Evolutionary conservation across 148 eudicot genomes (phyloP).

Genomic region (Pharnaceum exiguum): DNA sequence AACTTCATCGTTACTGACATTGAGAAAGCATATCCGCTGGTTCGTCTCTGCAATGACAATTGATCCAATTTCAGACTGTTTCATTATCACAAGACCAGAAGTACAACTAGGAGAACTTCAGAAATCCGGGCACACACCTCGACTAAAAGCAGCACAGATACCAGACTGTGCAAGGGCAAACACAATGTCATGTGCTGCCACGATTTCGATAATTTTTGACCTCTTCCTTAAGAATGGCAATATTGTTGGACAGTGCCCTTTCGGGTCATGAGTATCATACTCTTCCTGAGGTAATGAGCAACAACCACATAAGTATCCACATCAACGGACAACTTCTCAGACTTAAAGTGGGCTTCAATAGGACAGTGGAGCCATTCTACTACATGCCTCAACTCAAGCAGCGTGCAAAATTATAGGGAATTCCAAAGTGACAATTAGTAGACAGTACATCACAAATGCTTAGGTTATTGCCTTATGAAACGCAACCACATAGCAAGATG

Average conservation of each 20-base stretch:
- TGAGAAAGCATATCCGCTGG: constrained; percentile 88
- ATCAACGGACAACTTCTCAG: neutral
- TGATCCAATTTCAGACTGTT: neutral
- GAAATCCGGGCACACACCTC: constrained; percentile 41
- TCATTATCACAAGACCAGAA: neutral
- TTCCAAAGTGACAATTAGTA: too few species aligned
- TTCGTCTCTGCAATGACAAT: constrained; percentile 73
- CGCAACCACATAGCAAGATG: too few species aligned
- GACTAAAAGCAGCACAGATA: constrained; percentile 92
- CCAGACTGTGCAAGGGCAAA: constrained; percentile 98
- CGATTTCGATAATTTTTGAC: constrained; percentile 86
- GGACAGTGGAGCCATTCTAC: neutral
- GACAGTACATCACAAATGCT: too few species aligned
- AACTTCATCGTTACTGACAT: constrained; percentile 85
- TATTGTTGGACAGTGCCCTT: constrained; percentile 66
- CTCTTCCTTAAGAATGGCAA: constrained; percentile 79
- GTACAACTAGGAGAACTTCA: neutral
- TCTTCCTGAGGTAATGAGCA: constrained; percentile 61
- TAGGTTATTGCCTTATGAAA: too few species aligned
- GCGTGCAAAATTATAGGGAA: too few species aligned
- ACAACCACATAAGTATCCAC: neutral
- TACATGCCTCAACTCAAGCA: too few species aligned
- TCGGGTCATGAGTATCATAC: constrained; percentile 96
- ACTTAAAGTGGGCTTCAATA: neutral
- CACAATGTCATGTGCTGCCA: constrained; percentile 90